phyloP scores from a whole-genome alignment of 2,329 filamentous ascomycete genomes.

The Sporothrix mexicana region DNA sequence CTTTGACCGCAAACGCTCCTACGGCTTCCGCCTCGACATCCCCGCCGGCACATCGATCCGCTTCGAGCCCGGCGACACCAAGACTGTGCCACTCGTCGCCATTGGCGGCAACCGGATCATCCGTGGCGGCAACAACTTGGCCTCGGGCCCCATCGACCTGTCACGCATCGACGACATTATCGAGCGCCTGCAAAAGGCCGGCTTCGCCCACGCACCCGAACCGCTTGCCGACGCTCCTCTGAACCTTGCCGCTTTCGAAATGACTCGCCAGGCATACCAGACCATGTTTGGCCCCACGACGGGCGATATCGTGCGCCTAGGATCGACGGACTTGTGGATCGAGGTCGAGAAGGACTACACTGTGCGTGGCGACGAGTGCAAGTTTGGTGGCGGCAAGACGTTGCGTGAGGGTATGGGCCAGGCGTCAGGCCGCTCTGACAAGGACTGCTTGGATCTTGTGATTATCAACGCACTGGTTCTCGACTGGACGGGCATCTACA shows the following conservation, averaged over 20 bases:
- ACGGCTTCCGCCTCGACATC: constrained; percentile 88
- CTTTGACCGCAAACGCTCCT: constrained; percentile 82
- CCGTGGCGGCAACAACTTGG: constrained; percentile 81
- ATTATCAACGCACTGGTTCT: constrained; percentile 89
- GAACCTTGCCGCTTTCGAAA: constrained; percentile 66
- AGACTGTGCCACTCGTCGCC: constrained; percentile 87
- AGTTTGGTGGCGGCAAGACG: constrained; percentile 94
- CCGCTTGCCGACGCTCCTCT: constrained; percentile 55
- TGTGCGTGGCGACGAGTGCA: constrained; percentile 88
- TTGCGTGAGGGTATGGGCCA: constrained; percentile 96
- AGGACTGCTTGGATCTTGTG: constrained; percentile 79
- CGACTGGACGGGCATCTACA: constrained; percentile 92
- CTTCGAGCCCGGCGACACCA: constrained; percentile 92
- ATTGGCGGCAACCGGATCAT: constrained; percentile 83
- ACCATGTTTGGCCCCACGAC: constrained; percentile 93
- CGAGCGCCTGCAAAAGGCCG: constrained; percentile 68
- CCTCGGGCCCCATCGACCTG: constrained; percentile 72
- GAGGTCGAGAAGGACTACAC: constrained; percentile 87
- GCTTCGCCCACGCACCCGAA: constrained; percentile 77
- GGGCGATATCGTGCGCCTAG: constrained; percentile 82
- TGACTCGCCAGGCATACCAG: constrained; percentile 80
- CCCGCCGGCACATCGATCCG: constrained; percentile 88
- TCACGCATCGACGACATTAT: constrained; percentile 70
- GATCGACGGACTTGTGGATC: constrained; percentile 86
- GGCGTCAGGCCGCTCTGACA: constrained; percentile 75